A percentile compares a stretch with the other conserved stretches of the same genome.
Conservation (phyloP, 768 basidiomycete species). For the Xerocomus brunneocitrinus region DNA sequence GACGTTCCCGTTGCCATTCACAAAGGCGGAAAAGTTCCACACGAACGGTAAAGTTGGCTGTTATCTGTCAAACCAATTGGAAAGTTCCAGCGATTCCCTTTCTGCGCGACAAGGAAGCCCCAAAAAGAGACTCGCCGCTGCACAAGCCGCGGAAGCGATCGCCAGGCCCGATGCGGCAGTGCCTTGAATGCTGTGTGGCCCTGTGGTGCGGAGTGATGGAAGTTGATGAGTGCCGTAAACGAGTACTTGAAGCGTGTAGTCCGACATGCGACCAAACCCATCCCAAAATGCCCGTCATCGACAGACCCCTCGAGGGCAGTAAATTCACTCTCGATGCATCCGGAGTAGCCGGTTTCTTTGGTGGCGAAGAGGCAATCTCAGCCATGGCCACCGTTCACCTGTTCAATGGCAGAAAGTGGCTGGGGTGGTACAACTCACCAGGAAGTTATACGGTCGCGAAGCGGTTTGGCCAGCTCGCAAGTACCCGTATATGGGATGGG, state of each 20-base stretch:
- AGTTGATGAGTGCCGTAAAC: neutral
- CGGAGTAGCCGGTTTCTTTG: conserved; percentile 35
- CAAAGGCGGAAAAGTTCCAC: no score
- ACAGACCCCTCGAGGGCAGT: conserved; percentile 1
- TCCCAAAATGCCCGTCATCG: conserved; percentile 14
- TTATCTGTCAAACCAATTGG: no score
- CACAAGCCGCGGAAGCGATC: no score
- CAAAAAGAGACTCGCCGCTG: no score
- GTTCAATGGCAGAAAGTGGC: conserved; percentile 28
- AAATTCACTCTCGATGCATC: conserved; percentile 25
- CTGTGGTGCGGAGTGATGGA: no score
- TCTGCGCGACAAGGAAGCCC: no score
- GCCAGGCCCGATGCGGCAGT: no score
- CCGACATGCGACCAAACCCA: neutral
- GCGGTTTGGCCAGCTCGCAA: conserved; percentile 28
- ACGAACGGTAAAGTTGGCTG: no score
- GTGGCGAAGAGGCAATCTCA: conserved; percentile 35
- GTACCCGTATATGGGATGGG: conserved; percentile 28
- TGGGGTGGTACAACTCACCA: conserved; percentile 37
- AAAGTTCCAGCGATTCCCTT: no score
- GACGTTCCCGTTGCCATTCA: no score
- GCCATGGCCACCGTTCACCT: conserved; percentile 35
- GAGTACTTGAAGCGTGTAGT: neutral
- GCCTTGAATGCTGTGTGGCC: no score
- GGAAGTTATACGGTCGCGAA: conserved; percentile 34